Conservation (phyloP, 202 grass and related monocot species). For the Cymbopogon flexuosus region DNA sequence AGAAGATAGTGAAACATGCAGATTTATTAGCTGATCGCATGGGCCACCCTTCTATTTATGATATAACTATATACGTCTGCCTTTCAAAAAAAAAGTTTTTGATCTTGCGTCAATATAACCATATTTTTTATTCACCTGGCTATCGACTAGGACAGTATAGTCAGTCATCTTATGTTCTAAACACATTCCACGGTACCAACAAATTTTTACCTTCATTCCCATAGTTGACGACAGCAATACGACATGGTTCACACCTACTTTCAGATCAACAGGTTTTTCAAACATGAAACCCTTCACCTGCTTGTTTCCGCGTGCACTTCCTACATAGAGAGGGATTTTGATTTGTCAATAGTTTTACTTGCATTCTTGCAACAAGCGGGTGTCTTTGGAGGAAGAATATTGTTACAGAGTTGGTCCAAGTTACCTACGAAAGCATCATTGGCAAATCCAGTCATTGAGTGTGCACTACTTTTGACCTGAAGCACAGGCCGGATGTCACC, state of each 20-base stretch:
- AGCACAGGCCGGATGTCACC: conserved; percentile 68
- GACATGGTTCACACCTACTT: conserved; percentile 65
- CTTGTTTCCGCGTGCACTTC: conserved; percentile 60
- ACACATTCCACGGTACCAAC: not conserved
- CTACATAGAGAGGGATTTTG: conserved; percentile 32
- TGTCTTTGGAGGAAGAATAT: conserved; percentile 19
- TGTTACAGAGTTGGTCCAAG: conserved; percentile 26
- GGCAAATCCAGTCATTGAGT: conserved; percentile 71
- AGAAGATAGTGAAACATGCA: conserved; percentile 40
- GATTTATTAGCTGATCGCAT: conserved; percentile 22
- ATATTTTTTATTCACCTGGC: not conserved
- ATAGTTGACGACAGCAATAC: conserved; percentile 45
- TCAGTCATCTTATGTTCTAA: not conserved
- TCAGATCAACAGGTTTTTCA: conserved; percentile 53
- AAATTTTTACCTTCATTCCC: conserved; percentile 58
- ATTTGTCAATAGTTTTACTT: conserved; percentile 8
- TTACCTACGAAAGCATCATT: conserved; percentile 68
- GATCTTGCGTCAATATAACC: not conserved
- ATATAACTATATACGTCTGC: not conserved
- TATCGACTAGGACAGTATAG: not conserved
- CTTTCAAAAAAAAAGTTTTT: not conserved
- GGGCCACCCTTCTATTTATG: conserved; percentile 1
- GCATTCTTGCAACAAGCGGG: not conserved
- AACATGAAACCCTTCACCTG: conserved; percentile 73
- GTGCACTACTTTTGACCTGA: conserved; percentile 56